phyloP scores from a whole-genome alignment of 345 rosid species.

The Limnanthes douglasii region DNA sequence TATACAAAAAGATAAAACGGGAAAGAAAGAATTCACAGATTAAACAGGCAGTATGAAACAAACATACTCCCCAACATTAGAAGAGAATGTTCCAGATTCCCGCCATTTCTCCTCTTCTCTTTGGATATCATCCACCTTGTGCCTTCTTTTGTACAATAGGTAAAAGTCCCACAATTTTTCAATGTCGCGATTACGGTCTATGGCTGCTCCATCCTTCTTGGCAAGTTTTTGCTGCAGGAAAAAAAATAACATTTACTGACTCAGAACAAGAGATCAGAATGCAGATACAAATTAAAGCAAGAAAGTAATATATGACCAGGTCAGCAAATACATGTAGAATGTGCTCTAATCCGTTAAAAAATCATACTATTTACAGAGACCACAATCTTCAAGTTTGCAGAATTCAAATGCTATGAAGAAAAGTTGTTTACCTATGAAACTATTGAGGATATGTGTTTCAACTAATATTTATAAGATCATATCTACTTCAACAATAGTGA shows the following conservation, averaged over 20 bases:
- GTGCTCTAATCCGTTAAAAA: too few relatives aligned
- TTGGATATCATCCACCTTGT: conserved; percentile 81
- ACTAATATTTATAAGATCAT: too few relatives aligned
- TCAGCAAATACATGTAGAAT: too few relatives aligned
- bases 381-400: too few relatives aligned
- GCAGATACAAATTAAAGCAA: conserved; percentile 5
- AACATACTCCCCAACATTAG: conserved; percentile 78
- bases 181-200: conserved; percentile 75
- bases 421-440: too few relatives aligned
- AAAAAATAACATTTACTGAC: conserved; percentile 6
- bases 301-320: too few relatives aligned
- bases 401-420: too few relatives aligned
- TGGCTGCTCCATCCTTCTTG: conserved; percentile 53
- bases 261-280: conserved; percentile 5
- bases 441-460: too few relatives aligned
- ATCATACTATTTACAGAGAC: too few relatives aligned
- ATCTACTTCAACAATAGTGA: too few relatives aligned
- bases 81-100: conserved; percentile 68
- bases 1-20: too few relatives aligned
- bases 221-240: conserved; percentile 96
- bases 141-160: conserved; percentile 47
- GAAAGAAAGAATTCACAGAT: background rate
- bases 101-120: conserved; percentile 63
- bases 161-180: conserved; percentile 83
- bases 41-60: conserved; percentile 7